phyloP scores from a whole-genome alignment of 768 basidiomycete genomes.

The Pleurotus salmoneostramineus region DNA sequence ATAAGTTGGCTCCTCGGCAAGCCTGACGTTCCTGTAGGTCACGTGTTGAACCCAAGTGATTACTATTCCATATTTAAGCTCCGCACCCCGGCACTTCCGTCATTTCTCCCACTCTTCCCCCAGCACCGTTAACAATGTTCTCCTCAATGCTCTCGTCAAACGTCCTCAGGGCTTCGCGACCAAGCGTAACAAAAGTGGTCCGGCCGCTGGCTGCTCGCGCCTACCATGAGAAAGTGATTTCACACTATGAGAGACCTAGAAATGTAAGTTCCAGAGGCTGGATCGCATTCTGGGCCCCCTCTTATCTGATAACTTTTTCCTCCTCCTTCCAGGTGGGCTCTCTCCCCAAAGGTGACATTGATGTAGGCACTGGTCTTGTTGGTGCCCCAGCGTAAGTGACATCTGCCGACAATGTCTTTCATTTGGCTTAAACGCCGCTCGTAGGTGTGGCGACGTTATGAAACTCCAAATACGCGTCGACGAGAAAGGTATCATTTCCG shows the following conservation, averaged over 20 bases:
- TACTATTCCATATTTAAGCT: conserved; percentile 3
- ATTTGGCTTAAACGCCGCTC: background rate
- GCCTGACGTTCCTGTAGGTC: background rate
- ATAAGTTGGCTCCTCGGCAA: background rate
- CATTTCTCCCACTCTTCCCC: conserved; percentile 10
- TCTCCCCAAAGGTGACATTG: conserved; percentile 83
- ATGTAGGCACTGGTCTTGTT: conserved; percentile 97
- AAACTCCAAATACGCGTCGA: conserved; percentile 98
- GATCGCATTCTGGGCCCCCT: conserved; percentile 15
- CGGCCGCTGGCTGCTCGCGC: conserved; percentile 57
- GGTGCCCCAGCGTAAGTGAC: conserved; percentile 88
- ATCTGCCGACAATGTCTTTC: background rate
- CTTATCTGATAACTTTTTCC: conserved; percentile 55
- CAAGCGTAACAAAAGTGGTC: conserved; percentile 31
- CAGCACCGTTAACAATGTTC: conserved; percentile 58
- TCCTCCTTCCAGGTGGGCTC: conserved; percentile 76
- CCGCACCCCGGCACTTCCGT: conserved; percentile 11
- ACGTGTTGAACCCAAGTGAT: background rate
- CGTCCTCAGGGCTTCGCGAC: conserved; percentile 42
- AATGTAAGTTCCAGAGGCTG: conserved; percentile 65
- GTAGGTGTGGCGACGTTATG: conserved; percentile 97
- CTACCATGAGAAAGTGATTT: conserved; percentile 96
- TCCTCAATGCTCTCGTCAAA: conserved; percentile 56
- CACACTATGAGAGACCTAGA: conserved; percentile 95
- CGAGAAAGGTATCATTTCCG: conserved; percentile 91